These are phyloP conservation scores for Biscogniauxia marginata DNA, from an alignment of 2,329 filamentous ascomycete genomes.

Conservation along the genomic window DNA sequence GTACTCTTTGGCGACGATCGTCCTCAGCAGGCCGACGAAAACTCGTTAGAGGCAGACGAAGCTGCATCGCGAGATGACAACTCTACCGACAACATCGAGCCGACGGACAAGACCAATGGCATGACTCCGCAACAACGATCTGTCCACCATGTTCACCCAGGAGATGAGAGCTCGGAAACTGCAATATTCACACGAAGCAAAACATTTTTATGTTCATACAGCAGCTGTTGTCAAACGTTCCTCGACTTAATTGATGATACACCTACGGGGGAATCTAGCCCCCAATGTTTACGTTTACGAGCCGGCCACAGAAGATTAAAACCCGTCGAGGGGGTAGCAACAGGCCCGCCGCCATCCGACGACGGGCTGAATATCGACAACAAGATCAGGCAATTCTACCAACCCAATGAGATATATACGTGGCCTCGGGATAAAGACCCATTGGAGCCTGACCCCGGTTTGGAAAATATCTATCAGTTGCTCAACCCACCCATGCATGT, in stretches of 20 bases:
- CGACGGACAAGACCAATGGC: constrained; percentile 37
- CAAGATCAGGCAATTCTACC: constrained; percentile 10
- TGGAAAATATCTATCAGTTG: constrained; percentile 19
- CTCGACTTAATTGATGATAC: constrained; percentile 59
- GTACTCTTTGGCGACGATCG: constrained; percentile 41
- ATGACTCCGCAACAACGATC: constrained; percentile 29
- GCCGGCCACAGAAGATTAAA: constrained; percentile 44
- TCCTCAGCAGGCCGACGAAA: constrained; percentile 3
- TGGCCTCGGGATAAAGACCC: constrained; percentile 26
- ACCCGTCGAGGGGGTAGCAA: constrained; percentile 12
- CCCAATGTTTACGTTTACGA: constrained; percentile 46
- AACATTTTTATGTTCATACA: constrained; percentile 56
- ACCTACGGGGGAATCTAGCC: constrained; percentile 30
- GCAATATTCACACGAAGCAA: constrained; percentile 50
- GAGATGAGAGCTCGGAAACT: constrained; percentile 41
- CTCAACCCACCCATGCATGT: constrained; percentile 22
- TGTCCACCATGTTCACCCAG: constrained; percentile 47
- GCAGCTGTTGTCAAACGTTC: constrained; percentile 51
- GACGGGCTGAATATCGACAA: constrained; percentile 1
- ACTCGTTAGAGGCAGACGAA: constrained; percentile 6
- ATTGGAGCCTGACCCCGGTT: constrained; percentile 4
- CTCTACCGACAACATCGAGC: constrained; percentile 4
- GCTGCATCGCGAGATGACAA: constrained; percentile 1
- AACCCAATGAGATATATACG: constrained; percentile 22
- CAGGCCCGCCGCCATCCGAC: background rate